These are phyloP conservation scores for Cutaneotrichosporon arboriforme DNA, from an alignment of 1,284 basidiomycete species.

Conservation along the genomic window DNA sequence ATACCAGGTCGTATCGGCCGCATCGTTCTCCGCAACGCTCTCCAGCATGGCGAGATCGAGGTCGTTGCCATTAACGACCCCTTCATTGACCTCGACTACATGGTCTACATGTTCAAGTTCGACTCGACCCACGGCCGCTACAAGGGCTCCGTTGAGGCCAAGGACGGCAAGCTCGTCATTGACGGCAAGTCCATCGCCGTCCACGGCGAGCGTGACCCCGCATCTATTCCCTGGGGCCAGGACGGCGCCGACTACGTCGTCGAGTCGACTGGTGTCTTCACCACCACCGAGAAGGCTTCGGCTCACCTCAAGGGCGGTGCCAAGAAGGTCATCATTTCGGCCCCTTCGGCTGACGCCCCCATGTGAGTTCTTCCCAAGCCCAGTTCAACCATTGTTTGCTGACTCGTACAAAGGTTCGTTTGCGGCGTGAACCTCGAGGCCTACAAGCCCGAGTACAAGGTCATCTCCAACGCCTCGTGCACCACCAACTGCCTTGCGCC, in stretches of 20 bases:
- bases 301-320: constrained; percentile 98
- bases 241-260: constrained; percentile 88
- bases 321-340: constrained; percentile 99
- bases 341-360: constrained; percentile 95
- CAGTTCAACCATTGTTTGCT: constrained; percentile 22
- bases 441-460: constrained; percentile 86
- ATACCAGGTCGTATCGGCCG: constrained; percentile 86
- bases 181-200: constrained; percentile 74
- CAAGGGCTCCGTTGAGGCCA: constrained; percentile 75
- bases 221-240: constrained; percentile 75
- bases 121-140: constrained; percentile 94
- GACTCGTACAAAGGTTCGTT: constrained; percentile 55
- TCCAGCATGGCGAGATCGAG: constrained; percentile 68
- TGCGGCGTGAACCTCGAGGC: constrained; percentile 92
- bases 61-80: constrained; percentile 89
- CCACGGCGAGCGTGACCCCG: constrained; percentile 82
- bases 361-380: constrained; percentile 55
- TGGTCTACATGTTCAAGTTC: constrained; percentile 99
- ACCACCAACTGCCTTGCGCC: constrained; percentile 99
- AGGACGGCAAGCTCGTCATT: constrained; percentile 87
- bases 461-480: constrained; percentile 99
- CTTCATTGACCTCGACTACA: constrained; percentile 93
- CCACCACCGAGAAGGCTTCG: constrained; percentile 79
- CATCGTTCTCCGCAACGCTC: constrained; percentile 90
- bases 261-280: constrained; percentile 99